Base-by-base conservation (phyloP, 805 yeast genomes). In the Barnettozyma wickerhamii region DNA sequence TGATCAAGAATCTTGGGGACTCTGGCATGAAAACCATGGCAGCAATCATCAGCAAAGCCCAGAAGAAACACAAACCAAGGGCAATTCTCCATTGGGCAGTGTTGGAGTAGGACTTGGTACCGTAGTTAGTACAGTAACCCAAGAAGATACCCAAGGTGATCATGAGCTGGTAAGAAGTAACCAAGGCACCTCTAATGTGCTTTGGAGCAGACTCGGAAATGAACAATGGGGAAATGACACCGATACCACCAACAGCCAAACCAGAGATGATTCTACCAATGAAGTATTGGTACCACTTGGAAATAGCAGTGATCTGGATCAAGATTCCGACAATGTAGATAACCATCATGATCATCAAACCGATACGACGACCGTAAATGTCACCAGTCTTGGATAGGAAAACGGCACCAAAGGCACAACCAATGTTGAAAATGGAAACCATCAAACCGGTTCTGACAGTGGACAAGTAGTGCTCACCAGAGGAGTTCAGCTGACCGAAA, bases 31-130 rank as follows among this genome's bases (percentile, higher is more conserved):
- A 71, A 3, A 52, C 48, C 65, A 63, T 61, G 50, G 59, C 67
- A 24, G 47, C 49, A 35, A 64, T 48, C 68, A 64, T 58, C 40
- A 62, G 47, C 14, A 65, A 34, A 36, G 69, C 69, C 74, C 74
- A 72, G 23, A 67, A 65, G 51, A 72, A 73, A 55, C 72, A 68
- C 47, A 77, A 62, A 46, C 82, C 83, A 56, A 81, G 66, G 43
- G 84, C 85, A 50, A 81, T 72, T 75, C 88, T 78, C 88, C 88
- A 82, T 65, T 79, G 84, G 10, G 63, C 87, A 31, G 90, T 81
- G 68, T 82, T 81, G 56, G 74, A 70, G 58, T 64, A 66, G 23
- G 41, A 50, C 47, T 75, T 74, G 45, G 86, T 78, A 62, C 87
- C 89, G 60, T 72, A 82, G 44, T 77, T 79, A 39, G 81, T 71